Conservation (phyloP, 352 stramenopile genomes). For the Phytophthora sp. region DNA sequence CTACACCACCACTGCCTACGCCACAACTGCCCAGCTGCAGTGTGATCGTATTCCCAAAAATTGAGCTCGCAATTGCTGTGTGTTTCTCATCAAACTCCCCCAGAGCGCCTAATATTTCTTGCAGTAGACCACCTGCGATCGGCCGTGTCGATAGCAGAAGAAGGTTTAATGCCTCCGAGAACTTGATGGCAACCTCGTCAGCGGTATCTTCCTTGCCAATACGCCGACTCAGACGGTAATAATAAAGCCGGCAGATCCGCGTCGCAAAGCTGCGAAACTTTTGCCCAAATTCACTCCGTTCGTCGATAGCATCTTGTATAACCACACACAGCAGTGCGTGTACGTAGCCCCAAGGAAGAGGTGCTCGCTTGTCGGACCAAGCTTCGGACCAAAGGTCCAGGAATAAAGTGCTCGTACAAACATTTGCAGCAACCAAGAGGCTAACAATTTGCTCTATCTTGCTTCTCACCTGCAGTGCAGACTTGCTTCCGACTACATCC, state of each 20-base stretch:
- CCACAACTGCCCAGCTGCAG: slow-evolving; percentile 30
- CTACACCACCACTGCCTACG: slow-evolving; percentile 13
- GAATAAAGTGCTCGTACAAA: slow-evolving; percentile 37
- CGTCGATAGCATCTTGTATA: slow-evolving; percentile 21
- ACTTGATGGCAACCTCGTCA: slow-evolving; percentile 26
- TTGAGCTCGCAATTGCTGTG: slow-evolving; percentile 1
- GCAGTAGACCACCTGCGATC: slow-evolving; percentile 21
- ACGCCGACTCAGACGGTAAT: slow-evolving; percentile 14
- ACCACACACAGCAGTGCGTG: slow-evolving; percentile 35
- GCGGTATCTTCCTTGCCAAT: slow-evolving; percentile 10
- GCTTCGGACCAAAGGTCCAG: slow-evolving; percentile 52
- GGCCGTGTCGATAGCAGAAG: slow-evolving; percentile 25
- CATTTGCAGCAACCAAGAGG: slow-evolving; percentile 22
- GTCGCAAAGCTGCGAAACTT: slow-evolving; percentile 29
- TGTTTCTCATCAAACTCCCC: slow-evolving; percentile 16
- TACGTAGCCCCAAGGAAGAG: slow-evolving; percentile 54
- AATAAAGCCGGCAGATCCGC: slow-evolving; percentile 30
- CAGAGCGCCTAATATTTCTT: slow-evolving; percentile 31
- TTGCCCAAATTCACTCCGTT: slow-evolving; percentile 22
- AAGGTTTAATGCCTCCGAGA: slow-evolving; percentile 33
- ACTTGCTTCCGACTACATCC: slow-evolving; percentile 29
- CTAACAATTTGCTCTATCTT: slow-evolving; percentile 31
- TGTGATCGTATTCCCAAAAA: slow-evolving; percentile 42
- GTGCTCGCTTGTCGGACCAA: slow-evolving; percentile 37
- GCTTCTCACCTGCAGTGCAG: slow-evolving; percentile 18